phyloP scores from a whole-genome alignment of 805 yeast genomes.

The Debaryomyces prosopidis region DNA sequence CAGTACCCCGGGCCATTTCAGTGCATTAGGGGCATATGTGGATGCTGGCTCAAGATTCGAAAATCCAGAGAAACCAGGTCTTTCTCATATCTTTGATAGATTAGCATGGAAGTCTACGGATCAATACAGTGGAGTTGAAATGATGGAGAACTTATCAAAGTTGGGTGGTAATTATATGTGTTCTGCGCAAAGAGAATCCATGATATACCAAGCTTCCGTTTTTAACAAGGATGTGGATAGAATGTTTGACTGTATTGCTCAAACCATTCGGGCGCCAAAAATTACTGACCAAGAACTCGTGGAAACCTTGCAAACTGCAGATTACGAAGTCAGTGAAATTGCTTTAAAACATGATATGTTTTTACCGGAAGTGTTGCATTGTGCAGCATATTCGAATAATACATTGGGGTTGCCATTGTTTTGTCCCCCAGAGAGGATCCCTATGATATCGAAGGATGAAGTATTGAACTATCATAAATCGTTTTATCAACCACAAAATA shows the following conservation, averaged over 20 bases:
- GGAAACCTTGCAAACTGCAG: conserved; percentile 72
- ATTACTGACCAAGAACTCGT: conserved; percentile 68
- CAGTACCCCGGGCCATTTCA: conserved; percentile 84
- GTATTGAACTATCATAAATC: conserved; percentile 60
- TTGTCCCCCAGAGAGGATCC: conserved; percentile 72
- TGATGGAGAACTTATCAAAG: conserved; percentile 73
- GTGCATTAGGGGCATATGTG: conserved; percentile 85
- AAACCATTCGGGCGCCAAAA: conserved; percentile 73
- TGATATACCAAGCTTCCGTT: conserved; percentile 92
- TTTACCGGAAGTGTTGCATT: conserved; percentile 87
- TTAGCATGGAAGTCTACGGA: conserved; percentile 78
- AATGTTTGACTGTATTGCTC: conserved; percentile 75
- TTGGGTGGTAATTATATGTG: conserved; percentile 95
- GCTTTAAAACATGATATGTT: conserved; percentile 80
- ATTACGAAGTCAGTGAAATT: conserved; percentile 81
- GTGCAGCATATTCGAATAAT: conserved; percentile 68
- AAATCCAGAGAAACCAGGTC: conserved; percentile 56
- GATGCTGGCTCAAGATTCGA: conserved; percentile 92
- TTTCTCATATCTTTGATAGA: conserved; percentile 82
- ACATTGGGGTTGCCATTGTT: conserved; percentile 85
- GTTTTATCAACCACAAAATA: conserved; percentile 75
- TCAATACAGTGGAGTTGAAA: conserved; percentile 57
- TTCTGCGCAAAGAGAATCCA: conserved; percentile 85
- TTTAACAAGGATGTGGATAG: conserved; percentile 80
- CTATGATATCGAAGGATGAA: conserved; percentile 50